Base-by-base conservation (phyloP, 202 grass and related monocot genomes). In the Bolboschoenoplectus hybrid region DNA sequence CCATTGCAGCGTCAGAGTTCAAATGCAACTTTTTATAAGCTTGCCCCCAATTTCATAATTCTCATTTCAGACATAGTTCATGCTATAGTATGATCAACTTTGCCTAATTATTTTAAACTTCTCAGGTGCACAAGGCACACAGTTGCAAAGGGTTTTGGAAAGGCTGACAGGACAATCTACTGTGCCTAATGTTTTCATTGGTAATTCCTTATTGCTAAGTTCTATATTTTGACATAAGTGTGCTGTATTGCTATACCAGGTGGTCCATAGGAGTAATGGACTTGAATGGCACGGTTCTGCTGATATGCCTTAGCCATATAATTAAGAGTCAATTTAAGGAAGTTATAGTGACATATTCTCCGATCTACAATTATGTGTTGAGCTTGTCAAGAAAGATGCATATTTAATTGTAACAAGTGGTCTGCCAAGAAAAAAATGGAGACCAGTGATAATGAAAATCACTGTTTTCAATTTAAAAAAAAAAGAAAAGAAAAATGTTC, bases 111-210 rank as follows among this genome's bases (percentile, higher is more conserved):
- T 17, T 83, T 65, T 49, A 35, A 61, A 68, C 7, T 81, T 94
- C 85, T 87, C 84, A 95, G 95, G 95, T 36, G 87, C 91, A 47
- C 95, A 93, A 89, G 93, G 93, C 77, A 91, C 91, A 6, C 95
- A 98, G 69, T 57, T 98, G 85, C 95, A 98, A 76, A 95, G 92
- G 87, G 89, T 95, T 67, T 82, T 95, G 71, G 95, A 98, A 87
- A 91, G 90, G 86, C 26, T 95, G 74, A 98, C 93, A 53, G 93
- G 93, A 74, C 93, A 98, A 86, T 87, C 85, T 67, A 98, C 95
- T 83, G 93, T 98, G 89, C 95, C 93, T 83, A 95, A 95, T 87
- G 88, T 98, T 80, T 98, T 94, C 76, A 94, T 98, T 19, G 93
- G 95, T 93, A 91, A 61, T 83, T 7, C 38, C 71, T 63, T 72